Conservation (phyloP, 176 grass and related monocot species). For the Carex parvula region DNA sequence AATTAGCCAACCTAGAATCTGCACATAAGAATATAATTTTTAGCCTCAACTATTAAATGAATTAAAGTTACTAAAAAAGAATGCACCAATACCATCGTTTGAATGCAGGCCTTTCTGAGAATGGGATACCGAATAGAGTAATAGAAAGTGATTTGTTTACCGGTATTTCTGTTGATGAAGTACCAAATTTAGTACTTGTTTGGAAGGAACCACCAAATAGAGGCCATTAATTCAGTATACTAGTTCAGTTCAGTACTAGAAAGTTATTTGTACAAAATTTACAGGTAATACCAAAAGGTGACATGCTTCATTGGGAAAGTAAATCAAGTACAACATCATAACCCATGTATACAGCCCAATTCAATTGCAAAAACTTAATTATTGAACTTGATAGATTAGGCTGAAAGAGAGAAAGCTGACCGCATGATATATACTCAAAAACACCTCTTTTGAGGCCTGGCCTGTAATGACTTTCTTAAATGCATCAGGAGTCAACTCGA, state of each 20-base stretch:
- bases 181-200: neutral
- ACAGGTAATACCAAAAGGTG: neutral
- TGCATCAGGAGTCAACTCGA: constrained; percentile 71
- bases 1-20: constrained; percentile 82
- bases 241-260: neutral
- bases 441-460: constrained; percentile 58
- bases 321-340: neutral
- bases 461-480: constrained; percentile 76
- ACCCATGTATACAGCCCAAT: neutral
- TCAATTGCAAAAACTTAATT: neutral
- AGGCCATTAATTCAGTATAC: neutral
- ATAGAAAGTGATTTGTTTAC: neutral
- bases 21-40: constrained; percentile 19
- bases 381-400: neutral
- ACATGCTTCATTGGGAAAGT: neutral
- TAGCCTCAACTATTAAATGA: neutral
- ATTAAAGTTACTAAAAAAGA: constrained; percentile 2
- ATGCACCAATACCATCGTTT: neutral
- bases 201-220: neutral
- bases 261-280: neutral
- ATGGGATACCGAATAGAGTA: neutral
- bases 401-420: constrained; percentile 32
- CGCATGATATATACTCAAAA: constrained; percentile 68
- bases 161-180: neutral
- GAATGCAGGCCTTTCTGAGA: neutral